Base-by-base conservation (phyloP, 345 rosid genomes). In the Schrenkiella parvula region DNA sequence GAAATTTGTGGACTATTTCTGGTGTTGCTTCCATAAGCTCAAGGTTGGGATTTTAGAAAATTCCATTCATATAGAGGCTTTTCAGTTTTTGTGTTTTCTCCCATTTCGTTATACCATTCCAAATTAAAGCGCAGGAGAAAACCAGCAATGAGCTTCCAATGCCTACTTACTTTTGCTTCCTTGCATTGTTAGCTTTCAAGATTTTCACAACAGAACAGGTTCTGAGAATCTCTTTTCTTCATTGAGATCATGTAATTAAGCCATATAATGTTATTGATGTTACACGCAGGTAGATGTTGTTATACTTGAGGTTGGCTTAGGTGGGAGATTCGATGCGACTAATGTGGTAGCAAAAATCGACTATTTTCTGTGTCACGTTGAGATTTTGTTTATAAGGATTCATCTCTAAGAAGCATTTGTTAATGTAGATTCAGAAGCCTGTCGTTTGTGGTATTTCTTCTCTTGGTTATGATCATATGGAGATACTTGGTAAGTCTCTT, bases 381-480 rank as follows among this genome's bases (percentile, higher is more conserved):
- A 28, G 39, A 34, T 70, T 46, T n/a, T 12, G 22, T 46, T 13
- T 12, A 56, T 15, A 14, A 19, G 8, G 43, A 50, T 57, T 58
- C 17, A 5, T 60, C 13, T 2, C 42, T 67, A 25, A 68, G 58
- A 68, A 47, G 28, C 37, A 35, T 37, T 0, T 47, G 29, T 14
- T 75, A 13, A 39, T 75, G 55, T 86, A 95, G 99, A 85, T 95
- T 72, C 84, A 81, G 72, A 75, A 71, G 71, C 99, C 99, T 44
- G 56, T 89, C 19, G 97, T 95, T 0, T 95, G 99, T 55, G 99
- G 96, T 72, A 72, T 95, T 74, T 39, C 93, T 70, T 92, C 98
- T 67, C 97, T 95, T 50, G 99, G 99, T 42, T 95, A 88, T 80
- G 99, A 95, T 73, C 99, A 95, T 81, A 95, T 88, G 97, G 99